A percentile compares a stretch with the other conserved stretches of the same genome.
Conservation (phyloP, 306 rosid genomes). For the Vigna hirtella region DNA sequence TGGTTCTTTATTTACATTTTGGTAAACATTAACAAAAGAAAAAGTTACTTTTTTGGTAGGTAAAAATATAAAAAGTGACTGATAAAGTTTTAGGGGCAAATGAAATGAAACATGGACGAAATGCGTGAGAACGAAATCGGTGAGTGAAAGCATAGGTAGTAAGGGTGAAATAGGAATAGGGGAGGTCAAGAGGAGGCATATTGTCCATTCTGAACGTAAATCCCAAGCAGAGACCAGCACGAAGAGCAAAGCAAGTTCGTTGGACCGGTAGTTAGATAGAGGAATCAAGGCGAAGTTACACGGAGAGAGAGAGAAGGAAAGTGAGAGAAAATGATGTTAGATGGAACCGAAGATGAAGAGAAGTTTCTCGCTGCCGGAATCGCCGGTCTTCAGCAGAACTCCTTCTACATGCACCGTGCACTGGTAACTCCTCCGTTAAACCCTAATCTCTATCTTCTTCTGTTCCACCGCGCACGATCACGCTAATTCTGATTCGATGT, state of each 20-base stretch:
- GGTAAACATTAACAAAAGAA: no score
- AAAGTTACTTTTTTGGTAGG: no score
- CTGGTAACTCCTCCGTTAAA: slow-evolving; percentile 62
- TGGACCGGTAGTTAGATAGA: slow-evolving; percentile 44
- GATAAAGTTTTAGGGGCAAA: no score
- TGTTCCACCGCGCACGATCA: slow-evolving; percentile 24
- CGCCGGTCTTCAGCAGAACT: slow-evolving; percentile 96
- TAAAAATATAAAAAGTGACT: no score
- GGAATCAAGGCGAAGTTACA: slow-evolving; percentile 39
- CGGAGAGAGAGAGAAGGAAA: not conserved
- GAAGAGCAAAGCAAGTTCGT: slow-evolving; percentile 30
- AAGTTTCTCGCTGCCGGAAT: slow-evolving; percentile 96
- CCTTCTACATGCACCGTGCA: slow-evolving; percentile 98
- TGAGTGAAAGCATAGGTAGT: no score
- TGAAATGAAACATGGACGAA: no score
- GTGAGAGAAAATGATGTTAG: slow-evolving; percentile 61
- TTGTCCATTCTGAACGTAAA: not conserved
- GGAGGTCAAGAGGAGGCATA: not conserved
- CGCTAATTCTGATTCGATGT: slow-evolving; percentile 13
- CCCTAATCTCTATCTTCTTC: slow-evolving; percentile 36
- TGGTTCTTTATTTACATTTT: no score
- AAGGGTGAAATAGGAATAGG: no score
- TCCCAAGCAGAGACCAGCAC: slow-evolving; percentile 14
- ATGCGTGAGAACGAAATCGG: no score
- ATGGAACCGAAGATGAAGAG: slow-evolving; percentile 91